These are phyloP conservation scores for Lactifluus subvellereus DNA, from an alignment of 768 basidiomycete genomes.

Conservation along the genomic window DNA sequence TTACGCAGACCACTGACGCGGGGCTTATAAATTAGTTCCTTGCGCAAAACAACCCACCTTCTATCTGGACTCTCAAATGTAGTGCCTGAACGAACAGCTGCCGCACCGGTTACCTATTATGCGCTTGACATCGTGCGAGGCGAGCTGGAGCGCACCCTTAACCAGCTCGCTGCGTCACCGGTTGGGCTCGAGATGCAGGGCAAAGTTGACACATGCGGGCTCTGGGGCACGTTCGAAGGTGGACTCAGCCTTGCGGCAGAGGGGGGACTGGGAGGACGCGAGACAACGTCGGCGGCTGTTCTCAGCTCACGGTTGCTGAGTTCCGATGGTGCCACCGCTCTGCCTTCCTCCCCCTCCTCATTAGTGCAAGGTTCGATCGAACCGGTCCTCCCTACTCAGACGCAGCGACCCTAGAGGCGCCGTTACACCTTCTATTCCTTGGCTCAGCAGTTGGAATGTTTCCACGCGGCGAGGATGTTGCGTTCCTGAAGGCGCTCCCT, in stretches of 20 bases:
- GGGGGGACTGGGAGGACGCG: conserved; percentile 47
- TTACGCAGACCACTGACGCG: neutral
- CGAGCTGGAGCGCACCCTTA: conserved; percentile 78
- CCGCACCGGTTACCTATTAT: conserved; percentile 69
- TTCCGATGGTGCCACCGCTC: conserved; percentile 31
- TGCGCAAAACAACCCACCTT: conserved; percentile 86
- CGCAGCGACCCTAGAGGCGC: conserved; percentile 31
- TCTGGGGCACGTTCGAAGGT: conserved; percentile 89
- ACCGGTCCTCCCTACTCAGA: conserved; percentile 46
- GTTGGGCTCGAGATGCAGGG: conserved; percentile 57
- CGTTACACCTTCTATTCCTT: conserved; percentile 83
- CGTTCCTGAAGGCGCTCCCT: conserved; percentile 75
- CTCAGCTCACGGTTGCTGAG: conserved; percentile 33
- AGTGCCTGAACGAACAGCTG: conserved; percentile 33
- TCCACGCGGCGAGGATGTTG: conserved; percentile 53
- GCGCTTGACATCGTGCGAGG: conserved; percentile 91
- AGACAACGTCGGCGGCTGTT: neutral
- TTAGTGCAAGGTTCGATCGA: conserved; percentile 23
- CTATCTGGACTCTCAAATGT: conserved; percentile 64
- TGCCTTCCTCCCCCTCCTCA: conserved; percentile 17
- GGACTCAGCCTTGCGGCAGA: conserved; percentile 74
- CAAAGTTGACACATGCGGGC: conserved; percentile 74
- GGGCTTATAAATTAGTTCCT: conserved; percentile 43
- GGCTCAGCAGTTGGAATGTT: conserved; percentile 95
- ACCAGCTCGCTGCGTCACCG: conserved; percentile 55